Base-by-base conservation (phyloP, 768 basidiomycete species). In the Vararia minispora region DNA sequence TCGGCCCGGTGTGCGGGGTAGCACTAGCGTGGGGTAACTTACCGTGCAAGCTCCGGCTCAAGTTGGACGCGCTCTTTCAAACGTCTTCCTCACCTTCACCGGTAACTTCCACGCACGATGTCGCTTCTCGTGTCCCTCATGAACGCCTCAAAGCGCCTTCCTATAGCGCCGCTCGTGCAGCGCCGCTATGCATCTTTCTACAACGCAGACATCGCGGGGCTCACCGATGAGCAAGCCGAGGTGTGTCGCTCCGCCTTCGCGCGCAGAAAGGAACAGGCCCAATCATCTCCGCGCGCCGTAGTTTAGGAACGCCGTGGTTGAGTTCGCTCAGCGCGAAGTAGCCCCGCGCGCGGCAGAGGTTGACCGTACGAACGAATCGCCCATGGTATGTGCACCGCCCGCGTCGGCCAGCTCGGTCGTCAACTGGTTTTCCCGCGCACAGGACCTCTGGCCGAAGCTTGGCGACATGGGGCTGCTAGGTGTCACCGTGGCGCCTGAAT, bases 381-480 rank as follows among this genome's bases (percentile, higher is more conserved):
- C 91, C 14, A 50, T 59, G 42, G 87, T 89, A 52, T 46, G 73
- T 52, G 4, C 16, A 24, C 32, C 20, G 12, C 13, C 13, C 7
- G 14, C 24, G 14, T 32, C 11, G 14, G 16, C 9, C 17, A 14
- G 8, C 16, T 24, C 31, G 25, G 25, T 32, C 26, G 16, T 13
- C 7, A 13, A 14, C 17, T 2, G 33, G 17, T 16, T 31, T 20
- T 22, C 24, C 24, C 12, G n/a, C 23, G 29, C 20, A 8, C 37
- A 90, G 85, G 77, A 85, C 54, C 62, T 94, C 28, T 90, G 89
- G 80, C 74, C 81, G 54, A 89, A 88, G 58, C 67, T 97, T 32
- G 88, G 91, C 4, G 70, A 73, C 16, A 94, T 98, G 91, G 92
- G 92, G 8, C 67, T 97, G 21, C 72, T 97, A 13, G 91, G 91